Evolutionary conservation across 345 rosid species (phyloP).

Genomic region (Eucalyptus globulus): DNA sequence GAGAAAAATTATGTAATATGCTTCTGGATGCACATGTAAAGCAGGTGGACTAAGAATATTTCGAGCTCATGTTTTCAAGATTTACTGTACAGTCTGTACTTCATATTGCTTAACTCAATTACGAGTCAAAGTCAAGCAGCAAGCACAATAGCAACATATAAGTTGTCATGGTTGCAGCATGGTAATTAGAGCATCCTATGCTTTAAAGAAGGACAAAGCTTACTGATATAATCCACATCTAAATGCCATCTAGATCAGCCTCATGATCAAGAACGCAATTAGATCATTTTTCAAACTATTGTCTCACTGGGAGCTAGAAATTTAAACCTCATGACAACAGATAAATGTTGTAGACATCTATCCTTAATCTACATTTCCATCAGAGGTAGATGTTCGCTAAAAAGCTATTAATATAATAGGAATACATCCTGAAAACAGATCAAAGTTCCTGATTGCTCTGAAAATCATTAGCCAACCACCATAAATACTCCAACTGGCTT

Average conservation of each 20-base stretch:
- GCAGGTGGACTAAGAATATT: neutral
- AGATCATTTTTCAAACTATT: neutral
- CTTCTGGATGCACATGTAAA: neutral
- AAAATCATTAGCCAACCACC: neutral
- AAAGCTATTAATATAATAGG: neutral
- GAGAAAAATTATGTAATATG: neutral
- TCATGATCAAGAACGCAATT: neutral
- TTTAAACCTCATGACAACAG: neutral
- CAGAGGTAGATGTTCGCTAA: neutral
- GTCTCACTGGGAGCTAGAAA: neutral
- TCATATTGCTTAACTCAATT: neutral
- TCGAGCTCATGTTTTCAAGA: neutral
- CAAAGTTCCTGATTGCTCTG: neutral
- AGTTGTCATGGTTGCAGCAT: neutral
- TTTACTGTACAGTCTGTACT: neutral
- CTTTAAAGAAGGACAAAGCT: neutral
- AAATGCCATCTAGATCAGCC: neutral
- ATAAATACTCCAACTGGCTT: neutral
- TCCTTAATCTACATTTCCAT: neutral
- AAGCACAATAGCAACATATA: neutral
- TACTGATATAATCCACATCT: neutral
- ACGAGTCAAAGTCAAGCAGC: neutral
- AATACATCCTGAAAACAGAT: neutral
- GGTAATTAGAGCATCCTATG: neutral
- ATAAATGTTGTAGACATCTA: neutral